Base-by-base conservation (phyloP, 2,329 filamentous ascomycete species). In the Cladosporium velox region DNA sequence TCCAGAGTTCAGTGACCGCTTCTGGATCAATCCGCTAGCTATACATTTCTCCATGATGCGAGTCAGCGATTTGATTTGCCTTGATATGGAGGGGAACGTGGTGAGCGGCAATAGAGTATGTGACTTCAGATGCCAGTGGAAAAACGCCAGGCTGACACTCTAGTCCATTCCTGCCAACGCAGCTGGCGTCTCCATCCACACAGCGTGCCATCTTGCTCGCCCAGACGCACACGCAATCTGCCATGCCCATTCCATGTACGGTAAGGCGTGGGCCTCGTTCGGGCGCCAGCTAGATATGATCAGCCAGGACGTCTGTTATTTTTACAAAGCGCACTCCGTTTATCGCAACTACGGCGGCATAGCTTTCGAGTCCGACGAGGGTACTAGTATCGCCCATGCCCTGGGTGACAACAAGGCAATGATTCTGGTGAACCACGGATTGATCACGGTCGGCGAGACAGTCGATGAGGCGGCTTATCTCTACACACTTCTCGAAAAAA, bases 31-130 rank as follows among this genome's bases (percentile, higher is more conserved):
- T 85, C 0, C 81, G 93, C 0, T 93, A 91, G 85, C 90, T 93
- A 71, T 97, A 91, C 79, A 90, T 93, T 86, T 89, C 87, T 8
- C 89, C 96, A 34, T 91, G 87, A 0, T 97, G 93, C 93, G 89
- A 96, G 79, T 81, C 82, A 0, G 66, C 26, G 67, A 66, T 32
- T 52, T 69, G 55, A 59, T 69, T 12, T 67, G 66, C 34, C 51
- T 69, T 6, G 59, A 69, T 41, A 66, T 65, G 55, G 14, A 65
- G 34, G 67, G 67, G 3, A 62, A 67, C n/a, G 65, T 63, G 3
- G 62, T 68, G 41, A 44, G 44, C 10, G 59, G 59, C 15, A 62
- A 62, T n/a, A 62, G 26, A 44, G 59, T 62, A 35, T 47, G 58
- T 2, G n/a, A 14, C 21, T 8, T n/a, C 14, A 24, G 10, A 15